Percentiles rank a stretch among this genome's conserved stretches.
phyloP scores from a whole-genome alignment of 176 grass and related monocot species.

The Saccharum spontaneum region DNA sequence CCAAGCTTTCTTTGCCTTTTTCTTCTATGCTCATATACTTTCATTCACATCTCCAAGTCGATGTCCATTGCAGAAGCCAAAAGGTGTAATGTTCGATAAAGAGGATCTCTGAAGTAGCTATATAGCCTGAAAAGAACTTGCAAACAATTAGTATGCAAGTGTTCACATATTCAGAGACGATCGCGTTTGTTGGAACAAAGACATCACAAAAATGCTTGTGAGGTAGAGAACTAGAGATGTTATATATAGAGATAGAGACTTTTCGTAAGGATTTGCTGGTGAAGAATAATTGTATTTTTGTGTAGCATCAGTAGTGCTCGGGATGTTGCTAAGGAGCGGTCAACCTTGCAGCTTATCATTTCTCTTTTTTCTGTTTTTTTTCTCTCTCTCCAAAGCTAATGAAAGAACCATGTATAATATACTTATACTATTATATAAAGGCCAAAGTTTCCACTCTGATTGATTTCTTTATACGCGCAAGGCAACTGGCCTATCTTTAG shows the following conservation, averaged over 20 bases:
- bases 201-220: background rate
- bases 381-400: background rate
- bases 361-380: background rate
- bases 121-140: background rate
- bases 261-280: background rate
- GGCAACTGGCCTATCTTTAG: conserved; percentile 2
- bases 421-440: background rate
- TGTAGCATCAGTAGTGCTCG: background rate
- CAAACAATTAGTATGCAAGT: background rate
- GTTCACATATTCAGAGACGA: background rate
- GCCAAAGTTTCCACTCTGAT: conserved; percentile 5
- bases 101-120: background rate
- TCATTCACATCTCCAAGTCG: background rate
- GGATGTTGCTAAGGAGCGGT: background rate
- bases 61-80: background rate
- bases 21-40: background rate
- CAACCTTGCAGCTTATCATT: background rate
- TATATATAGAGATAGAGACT: background rate
- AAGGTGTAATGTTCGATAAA: background rate
- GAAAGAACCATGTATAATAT: background rate
- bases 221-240: background rate
- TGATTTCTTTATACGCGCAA: background rate
- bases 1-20: too few species aligned
- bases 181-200: background rate
- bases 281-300: background rate